These are phyloP conservation scores for Nitzschia sp. DNA, from an alignment of 108 stramenopile genomes.

Conservation along the genomic window DNA sequence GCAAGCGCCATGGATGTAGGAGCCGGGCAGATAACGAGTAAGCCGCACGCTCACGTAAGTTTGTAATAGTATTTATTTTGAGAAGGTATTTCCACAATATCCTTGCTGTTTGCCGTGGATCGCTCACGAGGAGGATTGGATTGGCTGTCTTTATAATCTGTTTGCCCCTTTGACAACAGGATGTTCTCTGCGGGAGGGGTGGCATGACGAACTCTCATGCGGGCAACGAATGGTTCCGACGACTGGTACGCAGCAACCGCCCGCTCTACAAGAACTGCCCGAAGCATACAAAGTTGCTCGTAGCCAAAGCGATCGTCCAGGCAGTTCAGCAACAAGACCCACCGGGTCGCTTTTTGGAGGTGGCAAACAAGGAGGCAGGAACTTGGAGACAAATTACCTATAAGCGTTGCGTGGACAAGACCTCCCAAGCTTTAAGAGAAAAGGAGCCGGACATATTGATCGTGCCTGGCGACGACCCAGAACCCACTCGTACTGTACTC, in stretches of 20 bases:
- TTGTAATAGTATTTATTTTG: too few relatives aligned
- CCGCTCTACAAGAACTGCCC: constrained; percentile 47
- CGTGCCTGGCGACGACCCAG: neutral
- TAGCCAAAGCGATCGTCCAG: constrained; percentile 63
- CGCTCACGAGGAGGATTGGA: too few relatives aligned
- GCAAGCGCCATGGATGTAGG: too few relatives aligned
- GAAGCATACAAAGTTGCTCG: constrained; percentile 63
- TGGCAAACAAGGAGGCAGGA: constrained; percentile 28
- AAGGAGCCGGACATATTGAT: constrained; percentile 32
- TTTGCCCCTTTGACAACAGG: too few relatives aligned
- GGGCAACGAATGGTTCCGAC: constrained; percentile 58
- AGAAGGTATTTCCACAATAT: too few relatives aligned
- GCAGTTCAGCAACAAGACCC: constrained; percentile 53
- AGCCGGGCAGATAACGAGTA: too few relatives aligned
- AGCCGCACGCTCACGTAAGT: too few relatives aligned
- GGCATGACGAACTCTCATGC: constrained; percentile 54
- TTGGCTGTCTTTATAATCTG: too few relatives aligned
- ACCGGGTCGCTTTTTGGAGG: constrained; percentile 63
- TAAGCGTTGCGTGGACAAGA: constrained; percentile 66
- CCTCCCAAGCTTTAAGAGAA: constrained; percentile 74
- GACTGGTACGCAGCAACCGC: constrained; percentile 47
- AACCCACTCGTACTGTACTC: too few relatives aligned
- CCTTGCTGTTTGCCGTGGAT: too few relatives aligned
- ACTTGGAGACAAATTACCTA: constrained; percentile 56
- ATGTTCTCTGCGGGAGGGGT: constrained; percentile 67